A percentile compares a stretch with the other conserved stretches of the same genome.
Evolutionary conservation across 345 rosid genomes (phyloP).

Genomic region (Eucalyptus cloeziana): DNA sequence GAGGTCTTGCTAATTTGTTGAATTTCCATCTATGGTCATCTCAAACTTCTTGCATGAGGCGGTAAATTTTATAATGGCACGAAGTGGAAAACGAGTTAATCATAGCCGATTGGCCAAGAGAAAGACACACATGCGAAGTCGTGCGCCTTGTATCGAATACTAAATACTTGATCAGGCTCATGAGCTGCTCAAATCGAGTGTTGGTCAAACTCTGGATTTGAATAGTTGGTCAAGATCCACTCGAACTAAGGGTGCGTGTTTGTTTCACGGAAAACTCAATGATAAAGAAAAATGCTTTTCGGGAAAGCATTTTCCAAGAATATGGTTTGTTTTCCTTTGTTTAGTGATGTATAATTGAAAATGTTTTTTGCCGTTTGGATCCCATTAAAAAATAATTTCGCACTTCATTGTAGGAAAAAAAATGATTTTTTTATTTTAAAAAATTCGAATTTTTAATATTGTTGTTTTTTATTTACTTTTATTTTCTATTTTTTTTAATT

Average conservation of each 20-base stretch:
- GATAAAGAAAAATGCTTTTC: no score
- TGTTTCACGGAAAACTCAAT: no score
- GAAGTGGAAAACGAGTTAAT: background rate
- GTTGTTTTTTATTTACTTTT: no score
- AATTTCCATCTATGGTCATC: background rate
- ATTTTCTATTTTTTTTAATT: no score
- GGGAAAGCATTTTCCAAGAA: no score
- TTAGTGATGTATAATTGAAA: no score
- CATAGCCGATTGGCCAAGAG: background rate
- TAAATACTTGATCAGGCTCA: background rate
- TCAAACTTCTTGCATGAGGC: background rate
- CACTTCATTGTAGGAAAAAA: no score
- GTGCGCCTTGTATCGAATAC: background rate
- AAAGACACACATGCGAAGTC: background rate
- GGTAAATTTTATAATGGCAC: background rate
- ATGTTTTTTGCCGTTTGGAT: no score
- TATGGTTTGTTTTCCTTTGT: no score
- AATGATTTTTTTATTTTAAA: no score
- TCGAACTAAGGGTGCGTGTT: background rate
- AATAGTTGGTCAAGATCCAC: background rate
- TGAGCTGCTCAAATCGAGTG: background rate
- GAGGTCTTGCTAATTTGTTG: background rate
- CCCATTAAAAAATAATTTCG: no score
- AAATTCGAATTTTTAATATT: no score
- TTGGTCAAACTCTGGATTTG: background rate